These are phyloP conservation scores for Cylindrodendrum hubeiense DNA, from an alignment of 2,329 filamentous ascomycete genomes.

Conservation along the genomic window DNA sequence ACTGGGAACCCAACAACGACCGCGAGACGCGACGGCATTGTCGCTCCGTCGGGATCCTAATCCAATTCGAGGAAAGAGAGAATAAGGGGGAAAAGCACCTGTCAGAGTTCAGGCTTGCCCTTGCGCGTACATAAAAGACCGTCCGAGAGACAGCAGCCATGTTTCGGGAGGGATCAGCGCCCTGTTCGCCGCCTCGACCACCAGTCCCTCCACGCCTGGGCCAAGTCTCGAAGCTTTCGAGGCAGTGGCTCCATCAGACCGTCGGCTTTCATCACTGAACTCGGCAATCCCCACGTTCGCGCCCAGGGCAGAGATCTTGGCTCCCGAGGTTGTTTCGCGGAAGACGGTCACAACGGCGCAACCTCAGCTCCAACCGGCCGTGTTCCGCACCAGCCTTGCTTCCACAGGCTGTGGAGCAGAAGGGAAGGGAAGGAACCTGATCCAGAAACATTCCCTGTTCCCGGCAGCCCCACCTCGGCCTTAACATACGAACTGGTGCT, in stretches of 20 bases:
- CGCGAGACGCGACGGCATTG: neutral
- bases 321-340: neutral
- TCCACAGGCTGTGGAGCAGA: neutral
- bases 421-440: neutral
- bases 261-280: neutral
- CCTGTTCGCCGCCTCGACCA: slow-evolving; percentile 3
- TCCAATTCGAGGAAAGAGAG: neutral
- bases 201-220: slow-evolving; percentile 14
- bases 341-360: neutral
- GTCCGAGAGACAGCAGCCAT: slow-evolving; percentile 16
- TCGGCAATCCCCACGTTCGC: neutral
- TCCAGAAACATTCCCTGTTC: slow-evolving; percentile 12
- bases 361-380: neutral
- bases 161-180: slow-evolving; percentile 18
- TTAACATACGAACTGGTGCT: slow-evolving; percentile 22
- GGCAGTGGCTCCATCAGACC: neutral
- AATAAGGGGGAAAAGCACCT: neutral
- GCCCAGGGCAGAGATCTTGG: neutral
- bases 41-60: neutral
- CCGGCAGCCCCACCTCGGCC: slow-evolving; percentile 12
- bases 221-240: slow-evolving; percentile 4
- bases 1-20: neutral
- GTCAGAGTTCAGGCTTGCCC: neutral
- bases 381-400: neutral
- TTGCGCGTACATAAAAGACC: slow-evolving; percentile 8